phyloP scores from a whole-genome alignment of 1,284 basidiomycete species.

The Pseudozyma thailandica region DNA sequence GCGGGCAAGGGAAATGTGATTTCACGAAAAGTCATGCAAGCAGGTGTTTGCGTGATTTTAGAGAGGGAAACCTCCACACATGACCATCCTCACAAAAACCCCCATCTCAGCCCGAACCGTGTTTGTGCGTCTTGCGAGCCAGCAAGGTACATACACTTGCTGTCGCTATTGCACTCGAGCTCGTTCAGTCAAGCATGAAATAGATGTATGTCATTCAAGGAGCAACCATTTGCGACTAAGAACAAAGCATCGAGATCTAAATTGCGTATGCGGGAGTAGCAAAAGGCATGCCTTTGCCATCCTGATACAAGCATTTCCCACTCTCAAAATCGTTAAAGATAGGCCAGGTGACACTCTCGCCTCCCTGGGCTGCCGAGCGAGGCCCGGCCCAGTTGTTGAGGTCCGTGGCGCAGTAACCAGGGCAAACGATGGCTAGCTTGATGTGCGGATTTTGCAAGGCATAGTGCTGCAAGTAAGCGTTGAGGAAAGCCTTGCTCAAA shows the following conservation, averaged over 20 bases:
- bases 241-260: constrained; percentile 1
- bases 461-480: constrained; percentile 13
- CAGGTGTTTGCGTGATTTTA: background rate
- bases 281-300: constrained; percentile 5
- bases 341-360: constrained; percentile 24
- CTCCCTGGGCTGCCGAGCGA: constrained; percentile 10
- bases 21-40: background rate
- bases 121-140: background rate
- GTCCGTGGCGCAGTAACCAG: constrained; percentile 23
- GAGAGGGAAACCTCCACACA: constrained; percentile 1
- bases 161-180: too few species aligned
- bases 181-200: background rate
- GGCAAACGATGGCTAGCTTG: constrained; percentile 15
- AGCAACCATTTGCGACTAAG: background rate
- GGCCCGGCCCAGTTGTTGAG: constrained; percentile 7
- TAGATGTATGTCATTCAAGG: background rate
- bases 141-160: background rate
- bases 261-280: background rate
- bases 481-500: constrained; percentile 16
- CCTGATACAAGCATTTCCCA: constrained; percentile 19
- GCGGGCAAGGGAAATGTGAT: constrained; percentile 1
- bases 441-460: background rate
- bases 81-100: too few species aligned
- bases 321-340: constrained; percentile 17
- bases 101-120: background rate